phyloP scores from a whole-genome alignment of 2,329 filamentous ascomycete genomes.

The Pseudogymnoascus sp. region DNA sequence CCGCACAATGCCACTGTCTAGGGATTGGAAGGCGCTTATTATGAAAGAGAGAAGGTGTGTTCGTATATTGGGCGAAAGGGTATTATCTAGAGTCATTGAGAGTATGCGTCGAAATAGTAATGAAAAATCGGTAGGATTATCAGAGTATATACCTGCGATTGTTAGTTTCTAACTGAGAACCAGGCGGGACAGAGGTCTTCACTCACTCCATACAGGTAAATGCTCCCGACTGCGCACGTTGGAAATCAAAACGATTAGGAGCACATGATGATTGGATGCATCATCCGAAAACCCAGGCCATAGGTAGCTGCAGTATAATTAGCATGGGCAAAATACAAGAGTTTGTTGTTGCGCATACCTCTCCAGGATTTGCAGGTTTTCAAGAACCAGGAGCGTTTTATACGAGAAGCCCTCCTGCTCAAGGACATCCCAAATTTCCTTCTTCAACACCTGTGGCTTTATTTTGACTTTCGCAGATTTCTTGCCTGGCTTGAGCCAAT shows the following conservation, averaged over 20 bases:
- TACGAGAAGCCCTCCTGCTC: slow-evolving; percentile 73
- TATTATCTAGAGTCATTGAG: slow-evolving; percentile 70
- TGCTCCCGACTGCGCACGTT: slow-evolving; percentile 85
- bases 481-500: slow-evolving; percentile 67
- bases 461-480: slow-evolving; percentile 59
- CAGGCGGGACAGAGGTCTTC: neutral
- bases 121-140: slow-evolving; percentile 74
- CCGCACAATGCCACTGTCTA: slow-evolving; percentile 79
- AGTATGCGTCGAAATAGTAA: slow-evolving; percentile 80
- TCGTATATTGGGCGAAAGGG: slow-evolving; percentile 56
- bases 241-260: slow-evolving; percentile 75
- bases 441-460: slow-evolving; percentile 73
- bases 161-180: slow-evolving; percentile 12
- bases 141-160: slow-evolving; percentile 59
- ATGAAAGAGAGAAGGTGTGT: slow-evolving; percentile 83
- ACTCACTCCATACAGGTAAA: slow-evolving; percentile 74
- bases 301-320: slow-evolving; percentile 54
- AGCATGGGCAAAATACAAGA: slow-evolving; percentile 14
- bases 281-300: slow-evolving; percentile 90
- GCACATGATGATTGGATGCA: slow-evolving; percentile 82
- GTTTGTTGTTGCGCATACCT: slow-evolving; percentile 42
- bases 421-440: slow-evolving; percentile 79
- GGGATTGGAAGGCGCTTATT: slow-evolving; percentile 84
- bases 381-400: slow-evolving; percentile 70
- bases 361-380: slow-evolving; percentile 85